Evolutionary conservation across 805 yeast species (phyloP), one percentile per base, ranked within the genome.

Genomic region (Monosporozyma siamensis): DNA sequence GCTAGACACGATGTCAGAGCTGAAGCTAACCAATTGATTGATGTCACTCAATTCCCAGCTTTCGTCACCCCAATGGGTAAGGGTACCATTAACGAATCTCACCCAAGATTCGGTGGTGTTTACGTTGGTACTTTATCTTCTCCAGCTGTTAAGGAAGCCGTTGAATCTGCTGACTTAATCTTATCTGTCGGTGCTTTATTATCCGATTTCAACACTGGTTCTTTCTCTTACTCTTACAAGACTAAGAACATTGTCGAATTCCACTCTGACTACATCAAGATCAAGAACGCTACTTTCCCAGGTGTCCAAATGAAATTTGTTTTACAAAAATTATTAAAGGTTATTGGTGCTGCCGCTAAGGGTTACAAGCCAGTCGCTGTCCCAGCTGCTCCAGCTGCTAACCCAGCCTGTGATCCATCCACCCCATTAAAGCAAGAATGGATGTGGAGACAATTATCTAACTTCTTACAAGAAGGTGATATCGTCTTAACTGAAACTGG

Each of bases 1-100:
- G 68, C 80, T 39, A 75, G 95, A 67, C 94, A 85, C 66, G 69
- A 71, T 50, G 82, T 80, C 50, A 72, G 71, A 57, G 63, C 64
- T n/a, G 85, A 80, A 63, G 80, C 83, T 46, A 68, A 66, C 48
- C 65, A 71, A 52, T 72, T 85, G 59, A 80, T 81, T 40, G 74
- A 75, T 44, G 61, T 67, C 45, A 82, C 94, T 39, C 77, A 81
- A 61, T 84, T 78, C 78, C 90, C 92, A 37, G 80, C 82, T 39
- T 85, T 77, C 64, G 81, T 81, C 44, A 86, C 95, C 42, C 95
- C 95, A 54, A 83, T 85, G 92, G 95, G 95, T 66, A 85, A 85
- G 66, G 82, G 87, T 46, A 70, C 77, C 21, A 76, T 84, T 53
- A 78, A 82, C 64, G 95, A 85, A 66, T 71, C 71, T 47, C 72